phyloP scores from a whole-genome alignment of 2,329 filamentous ascomycete species.

The Aureobasidium sp. region DNA sequence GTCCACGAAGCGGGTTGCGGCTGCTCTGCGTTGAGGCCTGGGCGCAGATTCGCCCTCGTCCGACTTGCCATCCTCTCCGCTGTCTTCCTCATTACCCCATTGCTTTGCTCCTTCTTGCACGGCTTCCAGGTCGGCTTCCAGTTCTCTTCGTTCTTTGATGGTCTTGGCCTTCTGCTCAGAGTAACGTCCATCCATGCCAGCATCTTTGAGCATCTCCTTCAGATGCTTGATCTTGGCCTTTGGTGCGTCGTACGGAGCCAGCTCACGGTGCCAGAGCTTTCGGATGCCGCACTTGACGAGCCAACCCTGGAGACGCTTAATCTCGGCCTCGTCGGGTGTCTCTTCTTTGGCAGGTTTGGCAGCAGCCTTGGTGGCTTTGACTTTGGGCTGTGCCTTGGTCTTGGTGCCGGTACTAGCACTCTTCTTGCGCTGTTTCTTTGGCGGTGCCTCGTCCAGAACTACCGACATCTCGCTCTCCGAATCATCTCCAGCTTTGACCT shows the following conservation, averaged over 20 bases:
- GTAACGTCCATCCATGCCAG: conserved; percentile 84
- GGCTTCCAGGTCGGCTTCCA: conserved; percentile 74
- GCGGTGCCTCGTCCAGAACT: conserved; percentile 69
- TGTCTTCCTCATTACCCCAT: conserved; percentile 54
- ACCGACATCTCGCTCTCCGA: conserved; percentile 60
- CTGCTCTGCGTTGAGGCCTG: conserved; percentile 19
- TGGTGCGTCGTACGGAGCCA: conserved; percentile 66
- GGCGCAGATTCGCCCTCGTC: conserved; percentile 19
- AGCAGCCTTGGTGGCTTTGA: conserved; percentile 29
- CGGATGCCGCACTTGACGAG: conserved; percentile 85
- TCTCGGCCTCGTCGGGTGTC: conserved; percentile 65
- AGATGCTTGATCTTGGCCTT: conserved; percentile 80
- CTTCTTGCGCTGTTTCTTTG: conserved; percentile 45
- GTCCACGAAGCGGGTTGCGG: conserved; percentile 29
- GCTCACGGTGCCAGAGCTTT: conserved; percentile 83
- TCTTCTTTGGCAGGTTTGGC: conserved; percentile 26
- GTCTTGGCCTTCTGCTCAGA: conserved; percentile 75
- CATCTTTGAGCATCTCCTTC: conserved; percentile 67
- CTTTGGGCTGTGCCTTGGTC: conserved; percentile 35
- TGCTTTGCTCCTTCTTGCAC: conserved; percentile 73
- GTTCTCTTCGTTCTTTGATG: conserved; percentile 81
- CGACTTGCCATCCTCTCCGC: conserved; percentile 23
- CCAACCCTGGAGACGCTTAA: conserved; percentile 82
- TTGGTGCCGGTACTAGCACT: conserved; percentile 28
- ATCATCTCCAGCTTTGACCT: conserved; percentile 17